Evolutionary conservation across 176 grass and related monocot genomes (phyloP).

Genomic region (Lolium multiflorum): DNA sequence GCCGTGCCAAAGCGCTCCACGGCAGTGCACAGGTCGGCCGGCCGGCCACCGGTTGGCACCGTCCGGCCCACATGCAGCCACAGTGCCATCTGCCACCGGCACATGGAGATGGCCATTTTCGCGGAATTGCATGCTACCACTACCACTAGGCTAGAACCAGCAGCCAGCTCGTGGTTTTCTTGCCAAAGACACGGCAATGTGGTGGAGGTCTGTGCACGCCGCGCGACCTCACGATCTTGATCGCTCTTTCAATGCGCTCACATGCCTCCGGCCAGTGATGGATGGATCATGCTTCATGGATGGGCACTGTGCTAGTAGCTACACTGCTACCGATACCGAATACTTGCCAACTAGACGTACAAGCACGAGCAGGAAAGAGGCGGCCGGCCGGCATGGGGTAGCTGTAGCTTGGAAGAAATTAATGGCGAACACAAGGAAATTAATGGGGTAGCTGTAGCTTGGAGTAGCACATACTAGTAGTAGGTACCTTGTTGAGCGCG

Average conservation of each 20-base stretch:
- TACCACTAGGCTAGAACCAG: background rate
- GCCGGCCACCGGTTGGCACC: background rate
- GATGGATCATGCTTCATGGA: background rate
- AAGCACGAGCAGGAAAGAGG: background rate
- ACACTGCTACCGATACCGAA: background rate
- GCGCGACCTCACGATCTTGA: too few species aligned
- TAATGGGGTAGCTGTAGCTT: background rate
- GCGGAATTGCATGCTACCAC: background rate
- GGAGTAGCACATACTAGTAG: too few species aligned
- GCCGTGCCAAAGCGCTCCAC: slow-evolving; percentile 15
- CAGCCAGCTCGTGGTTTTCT: background rate
- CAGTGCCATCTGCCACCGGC: background rate
- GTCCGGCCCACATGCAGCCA: background rate
- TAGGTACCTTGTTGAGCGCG: slow-evolving; percentile 79
- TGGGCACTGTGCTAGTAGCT: background rate
- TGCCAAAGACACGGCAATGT: too few species aligned
- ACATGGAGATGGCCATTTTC: background rate
- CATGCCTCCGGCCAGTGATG: slow-evolving; percentile 23
- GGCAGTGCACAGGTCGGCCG: background rate
- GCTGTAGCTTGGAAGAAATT: background rate
- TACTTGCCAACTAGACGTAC: background rate
- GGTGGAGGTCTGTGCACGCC: too few species aligned
- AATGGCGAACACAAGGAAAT: background rate
- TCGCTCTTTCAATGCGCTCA: slow-evolving; percentile 37
- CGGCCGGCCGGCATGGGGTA: background rate